A percentile compares a stretch with the other conserved stretches of the same genome.
Conservation (phyloP, 768 basidiomycete genomes). For the Trametopsis cervina region DNA sequence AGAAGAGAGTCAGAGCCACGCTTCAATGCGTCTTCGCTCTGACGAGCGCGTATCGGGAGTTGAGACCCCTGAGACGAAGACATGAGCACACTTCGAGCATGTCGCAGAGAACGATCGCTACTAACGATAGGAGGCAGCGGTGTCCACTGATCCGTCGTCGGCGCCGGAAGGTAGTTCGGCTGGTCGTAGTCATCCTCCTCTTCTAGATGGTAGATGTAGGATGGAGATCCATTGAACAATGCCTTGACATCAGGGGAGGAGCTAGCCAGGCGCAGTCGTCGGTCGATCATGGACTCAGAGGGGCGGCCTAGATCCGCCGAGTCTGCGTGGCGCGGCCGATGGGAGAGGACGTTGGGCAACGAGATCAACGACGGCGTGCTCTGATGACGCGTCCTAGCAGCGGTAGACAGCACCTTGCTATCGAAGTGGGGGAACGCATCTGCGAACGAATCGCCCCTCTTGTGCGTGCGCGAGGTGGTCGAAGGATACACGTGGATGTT, state of each 20-base stretch:
- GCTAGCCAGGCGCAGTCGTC: conserved; percentile 73
- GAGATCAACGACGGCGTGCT: conserved; percentile 26
- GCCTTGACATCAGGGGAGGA: conserved; percentile 96
- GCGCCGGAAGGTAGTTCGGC: conserved; percentile 46
- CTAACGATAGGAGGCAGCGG: conserved; percentile 70
- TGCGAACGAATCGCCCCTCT: conserved; percentile 86
- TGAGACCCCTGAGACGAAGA: conserved; percentile 45
- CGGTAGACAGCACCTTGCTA: conserved; percentile 81
- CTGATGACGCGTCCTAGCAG: conserved; percentile 55
- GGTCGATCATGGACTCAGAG: conserved; percentile 59
- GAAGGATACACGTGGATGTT: conserved; percentile 81
- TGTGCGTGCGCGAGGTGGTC: conserved; percentile 71
- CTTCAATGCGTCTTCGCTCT: conserved; percentile 70
- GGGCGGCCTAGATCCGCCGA: conserved; percentile 72
- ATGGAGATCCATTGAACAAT: conserved; percentile 72
- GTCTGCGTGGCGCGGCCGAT: conserved; percentile 34
- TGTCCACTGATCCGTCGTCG: conserved; percentile 67
- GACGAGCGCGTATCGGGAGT: conserved; percentile 58
- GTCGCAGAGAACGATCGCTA: conserved; percentile 15
- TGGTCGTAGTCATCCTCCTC: conserved; percentile 53
- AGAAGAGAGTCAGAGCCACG: conserved; percentile 80
- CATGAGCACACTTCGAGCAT: conserved; percentile 13
- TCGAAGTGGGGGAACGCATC: conserved; percentile 97
- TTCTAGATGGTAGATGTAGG: conserved; percentile 77
- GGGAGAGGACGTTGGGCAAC: not conserved